Percentiles rank a stretch among this genome's conserved stretches.
Conservation (phyloP, 2,329 filamentous ascomycete genomes). For the Pseudogymnoascus sp. region DNA sequence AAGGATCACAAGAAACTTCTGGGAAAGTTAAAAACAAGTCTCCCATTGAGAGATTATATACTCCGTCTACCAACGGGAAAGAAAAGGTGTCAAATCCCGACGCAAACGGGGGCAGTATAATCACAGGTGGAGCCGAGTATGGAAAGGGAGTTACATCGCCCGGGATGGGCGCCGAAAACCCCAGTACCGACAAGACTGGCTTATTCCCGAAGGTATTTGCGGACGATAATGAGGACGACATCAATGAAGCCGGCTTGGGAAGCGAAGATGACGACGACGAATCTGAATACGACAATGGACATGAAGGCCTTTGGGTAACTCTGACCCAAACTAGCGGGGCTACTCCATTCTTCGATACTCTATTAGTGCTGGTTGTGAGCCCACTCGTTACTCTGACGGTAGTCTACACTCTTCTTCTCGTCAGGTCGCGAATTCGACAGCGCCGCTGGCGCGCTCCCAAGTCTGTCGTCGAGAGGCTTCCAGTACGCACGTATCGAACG, state of each 20-base stretch:
- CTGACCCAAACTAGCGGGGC: constrained; percentile 83
- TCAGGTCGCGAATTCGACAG: constrained; percentile 81
- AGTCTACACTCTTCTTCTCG: constrained; percentile 79
- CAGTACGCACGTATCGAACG: constrained; percentile 90
- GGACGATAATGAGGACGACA: constrained; percentile 33
- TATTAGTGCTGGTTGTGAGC: constrained; percentile 93
- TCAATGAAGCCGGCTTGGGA: constrained; percentile 12
- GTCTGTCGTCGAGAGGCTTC: constrained; percentile 87
- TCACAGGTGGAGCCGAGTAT: constrained; percentile 67
- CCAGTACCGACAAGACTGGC: constrained; percentile 26
- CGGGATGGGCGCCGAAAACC: constrained; percentile 28
- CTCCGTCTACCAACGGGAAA: constrained; percentile 21
- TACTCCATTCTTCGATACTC: constrained; percentile 90
- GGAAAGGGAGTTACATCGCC: constrained; percentile 20
- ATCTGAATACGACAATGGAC: constrained; percentile 34
- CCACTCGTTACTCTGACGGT: constrained; percentile 86
- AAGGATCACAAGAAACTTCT: constrained; percentile 18
- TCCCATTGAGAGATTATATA: constrained; percentile 6
- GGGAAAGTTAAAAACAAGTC: constrained; percentile 19
- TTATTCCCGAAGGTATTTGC: constrained; percentile 45
- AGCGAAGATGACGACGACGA: constrained; percentile 14
- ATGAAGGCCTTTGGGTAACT: constrained; percentile 91
- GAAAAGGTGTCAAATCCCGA: constrained; percentile 29
- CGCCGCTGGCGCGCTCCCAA: constrained; percentile 96
- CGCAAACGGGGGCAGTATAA: constrained; percentile 59